Conservation (phyloP, 2,329 filamentous ascomycete genomes). For the Cryphonectria radicalis region DNA sequence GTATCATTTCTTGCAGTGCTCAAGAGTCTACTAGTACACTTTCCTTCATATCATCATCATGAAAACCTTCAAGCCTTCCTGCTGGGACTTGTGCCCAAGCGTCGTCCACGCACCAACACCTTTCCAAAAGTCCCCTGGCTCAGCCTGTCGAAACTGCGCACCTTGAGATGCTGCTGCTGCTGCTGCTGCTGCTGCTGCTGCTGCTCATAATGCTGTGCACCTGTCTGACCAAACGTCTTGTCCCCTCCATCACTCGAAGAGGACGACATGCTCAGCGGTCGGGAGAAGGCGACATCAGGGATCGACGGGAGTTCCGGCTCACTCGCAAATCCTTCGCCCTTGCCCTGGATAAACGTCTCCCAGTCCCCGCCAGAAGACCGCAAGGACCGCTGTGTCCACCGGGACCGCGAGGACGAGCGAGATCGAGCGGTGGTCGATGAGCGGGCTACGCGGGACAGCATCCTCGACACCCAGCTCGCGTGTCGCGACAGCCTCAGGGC, state of each 20-base stretch:
- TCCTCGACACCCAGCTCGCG: slow-evolving; percentile 23
- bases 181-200: too few relatives aligned
- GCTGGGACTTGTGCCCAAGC: neutral
- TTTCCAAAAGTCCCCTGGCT: slow-evolving; percentile 22
- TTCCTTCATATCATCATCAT: neutral
- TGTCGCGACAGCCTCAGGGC: slow-evolving; percentile 8
- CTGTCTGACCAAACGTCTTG: slow-evolving; percentile 7
- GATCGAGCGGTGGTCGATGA: slow-evolving; percentile 19
- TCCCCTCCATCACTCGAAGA: neutral
- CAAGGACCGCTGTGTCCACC: slow-evolving; percentile 7
- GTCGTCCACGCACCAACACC: slow-evolving; percentile 3
- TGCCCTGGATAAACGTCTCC: slow-evolving; percentile 17
- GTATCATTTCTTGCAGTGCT: neutral
- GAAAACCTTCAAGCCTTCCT: neutral
- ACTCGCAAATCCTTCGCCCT: neutral
- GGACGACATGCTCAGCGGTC: slow-evolving; percentile 12
- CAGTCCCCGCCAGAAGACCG: slow-evolving; percentile 10
- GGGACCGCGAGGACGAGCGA: slow-evolving; percentile 21
- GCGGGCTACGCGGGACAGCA: slow-evolving; percentile 15
- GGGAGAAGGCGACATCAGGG: slow-evolving; percentile 8
- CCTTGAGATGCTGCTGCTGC: slow-evolving; percentile 9
- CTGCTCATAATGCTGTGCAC: neutral
- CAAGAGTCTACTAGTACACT: neutral
- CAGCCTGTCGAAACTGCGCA: slow-evolving; percentile 21
- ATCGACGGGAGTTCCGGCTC: slow-evolving; percentile 3